Base-by-base conservation (phyloP, 2,329 filamentous ascomycete species). In the Colletotrichum graminicola region DNA sequence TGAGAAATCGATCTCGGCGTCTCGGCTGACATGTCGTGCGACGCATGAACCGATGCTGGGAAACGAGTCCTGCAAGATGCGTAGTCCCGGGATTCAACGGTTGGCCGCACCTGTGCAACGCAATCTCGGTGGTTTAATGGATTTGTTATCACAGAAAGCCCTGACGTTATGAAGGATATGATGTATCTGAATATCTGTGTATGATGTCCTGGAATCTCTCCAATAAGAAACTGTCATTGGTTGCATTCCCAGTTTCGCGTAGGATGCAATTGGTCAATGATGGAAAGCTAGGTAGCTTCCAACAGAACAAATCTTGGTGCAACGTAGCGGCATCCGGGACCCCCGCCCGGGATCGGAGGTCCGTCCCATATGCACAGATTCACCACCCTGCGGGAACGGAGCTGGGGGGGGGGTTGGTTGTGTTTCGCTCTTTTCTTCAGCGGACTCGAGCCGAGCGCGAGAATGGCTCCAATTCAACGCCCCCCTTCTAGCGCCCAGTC, bases 1-100 rank as follows among this genome's bases (percentile, higher is more conserved):
- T n/a, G 60, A 29, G 23, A 41, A 23, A 29, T 62, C 45, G 34
- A 62, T 41, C 45, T 62, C 45, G 60, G 60, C 18, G 45, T 6
- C 32, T 41, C 21, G 21, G 29, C 29, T 29, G 29, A 4, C 55
- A 57, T 52, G 16, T 52, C 18, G 56, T 60, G 45, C 7, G n/a
- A 41, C 45, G 21, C 18, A 8, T 14, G 2, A n/a, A 8, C 12
- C 12, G 54, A 41, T 57, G 14, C n/a, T 3, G 12, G 14, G n/a
- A 21, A 26, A 57, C 3, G n/a, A 57, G 36, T n/a, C 2, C 23
- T 3, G 36, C 36, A 57, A 26, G n/a, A 14, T 18, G n/a, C 18
- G 23, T 14, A 18, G 12, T 26, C 6, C 4, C 21, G 8, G 12
- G 12, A 6, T 41, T 14, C 14, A 39, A 16, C 54, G 34, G 21